Conservation (phyloP, 2,329 filamentous ascomycete genomes). For the Scortechinia acanthostroma region DNA sequence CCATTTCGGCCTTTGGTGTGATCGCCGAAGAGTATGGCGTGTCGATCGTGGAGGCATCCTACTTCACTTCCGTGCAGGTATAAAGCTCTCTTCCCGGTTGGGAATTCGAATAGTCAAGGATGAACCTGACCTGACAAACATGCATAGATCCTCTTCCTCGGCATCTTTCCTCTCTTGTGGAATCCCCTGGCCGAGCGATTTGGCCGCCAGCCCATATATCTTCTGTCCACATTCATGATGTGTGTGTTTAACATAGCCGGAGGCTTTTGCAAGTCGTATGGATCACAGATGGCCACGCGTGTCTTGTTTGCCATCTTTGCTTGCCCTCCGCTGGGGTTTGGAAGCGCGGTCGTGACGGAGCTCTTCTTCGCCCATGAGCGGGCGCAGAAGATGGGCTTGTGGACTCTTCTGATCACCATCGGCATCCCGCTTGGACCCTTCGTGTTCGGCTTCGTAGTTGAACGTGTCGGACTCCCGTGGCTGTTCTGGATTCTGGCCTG, state of each 20-base stretch:
- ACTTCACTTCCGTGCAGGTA: constrained; percentile 47
- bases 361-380: constrained; percentile 47
- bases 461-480: constrained; percentile 36
- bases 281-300: constrained; percentile 37
- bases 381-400: constrained; percentile 45
- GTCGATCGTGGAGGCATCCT: constrained; percentile 36
- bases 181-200: constrained; percentile 42
- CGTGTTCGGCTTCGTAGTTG: constrained; percentile 29
- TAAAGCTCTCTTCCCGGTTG: no score
- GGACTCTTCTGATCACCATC: constrained; percentile 28
- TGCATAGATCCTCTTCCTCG: constrained; percentile 43
- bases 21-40: constrained; percentile 41
- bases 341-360: constrained; percentile 47
- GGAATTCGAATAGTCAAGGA: no score
- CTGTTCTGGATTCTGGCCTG: constrained; percentile 45
- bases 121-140: no score
- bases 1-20: constrained; percentile 42
- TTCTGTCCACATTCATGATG: constrained; percentile 37
- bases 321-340: constrained; percentile 42
- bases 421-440: constrained; percentile 10
- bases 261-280: constrained; percentile 36
- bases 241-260: constrained; percentile 44
- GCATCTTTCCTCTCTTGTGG: constrained; percentile 47
- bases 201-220: constrained; percentile 43
- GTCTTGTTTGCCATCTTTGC: constrained; percentile 47